These are phyloP conservation scores for Zizania latifolia DNA, from an alignment of 176 grass and related monocot species.

Conservation along the genomic window DNA sequence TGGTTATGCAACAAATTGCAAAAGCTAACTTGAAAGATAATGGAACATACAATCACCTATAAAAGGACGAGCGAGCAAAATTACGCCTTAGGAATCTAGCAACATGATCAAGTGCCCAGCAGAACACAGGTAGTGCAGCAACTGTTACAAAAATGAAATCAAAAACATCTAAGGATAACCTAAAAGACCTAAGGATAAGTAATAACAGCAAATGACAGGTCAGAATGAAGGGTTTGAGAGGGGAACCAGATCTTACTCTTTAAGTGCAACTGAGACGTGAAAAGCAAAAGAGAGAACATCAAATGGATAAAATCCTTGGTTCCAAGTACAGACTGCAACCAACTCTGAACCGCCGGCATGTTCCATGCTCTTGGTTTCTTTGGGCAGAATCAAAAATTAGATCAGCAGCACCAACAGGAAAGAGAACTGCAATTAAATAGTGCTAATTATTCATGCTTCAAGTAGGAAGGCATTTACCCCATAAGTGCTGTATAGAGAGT, in stretches of 20 bases:
- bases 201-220: not conserved
- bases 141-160: slow-evolving; percentile 62
- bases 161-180: too few species aligned
- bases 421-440: not conserved
- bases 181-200: not conserved
- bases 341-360: slow-evolving; percentile 60
- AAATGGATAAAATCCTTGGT: slow-evolving; percentile 86
- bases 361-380: slow-evolving; percentile 87
- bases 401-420: not conserved
- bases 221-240: not conserved
- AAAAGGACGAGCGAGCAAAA: slow-evolving; percentile 69
- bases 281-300: slow-evolving; percentile 68
- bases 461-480: slow-evolving; percentile 53
- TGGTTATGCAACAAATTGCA: not conserved
- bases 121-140: slow-evolving; percentile 82
- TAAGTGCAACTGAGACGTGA: slow-evolving; percentile 76
- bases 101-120: slow-evolving; percentile 90
- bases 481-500: slow-evolving; percentile 60
- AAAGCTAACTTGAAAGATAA: not conserved
- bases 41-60: slow-evolving; percentile 44
- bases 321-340: slow-evolving; percentile 62
- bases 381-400: slow-evolving; percentile 8
- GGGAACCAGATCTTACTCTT: slow-evolving; percentile 44
- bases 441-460: not conserved
- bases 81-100: slow-evolving; percentile 81